phyloP scores from a whole-genome alignment of 148 eudicot species.

The Chenopodium suecicum region DNA sequence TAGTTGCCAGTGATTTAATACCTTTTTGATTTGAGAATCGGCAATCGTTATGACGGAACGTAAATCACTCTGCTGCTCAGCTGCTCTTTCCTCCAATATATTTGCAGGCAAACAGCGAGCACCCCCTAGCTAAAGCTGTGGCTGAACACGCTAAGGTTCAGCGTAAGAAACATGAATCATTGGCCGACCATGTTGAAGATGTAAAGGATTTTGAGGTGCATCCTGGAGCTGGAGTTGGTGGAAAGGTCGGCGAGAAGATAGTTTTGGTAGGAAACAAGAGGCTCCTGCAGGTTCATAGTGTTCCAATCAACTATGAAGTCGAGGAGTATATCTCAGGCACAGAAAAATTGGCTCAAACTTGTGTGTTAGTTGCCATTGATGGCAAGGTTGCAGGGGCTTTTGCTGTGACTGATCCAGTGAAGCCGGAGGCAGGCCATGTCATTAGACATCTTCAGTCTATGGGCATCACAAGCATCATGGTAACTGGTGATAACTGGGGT shows the following conservation, averaged over 20 bases:
- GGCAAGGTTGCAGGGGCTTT: constrained; percentile 79
- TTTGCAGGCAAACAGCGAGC: constrained; percentile 87
- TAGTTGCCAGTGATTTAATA: neutral
- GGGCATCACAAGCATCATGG: constrained; percentile 84
- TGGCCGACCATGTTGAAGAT: constrained; percentile 47
- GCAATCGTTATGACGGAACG: neutral
- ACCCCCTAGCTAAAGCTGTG: constrained; percentile 89
- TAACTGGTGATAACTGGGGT: constrained; percentile 97
- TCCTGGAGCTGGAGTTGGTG: constrained; percentile 93
- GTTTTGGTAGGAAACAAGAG: constrained; percentile 87
- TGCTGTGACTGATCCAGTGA: constrained; percentile 93
- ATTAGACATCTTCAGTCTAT: constrained; percentile 65
- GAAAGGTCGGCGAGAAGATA: constrained; percentile 61
- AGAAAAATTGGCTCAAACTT: constrained; percentile 77
- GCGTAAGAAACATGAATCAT: constrained; percentile 40
- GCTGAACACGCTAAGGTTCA: constrained; percentile 76
- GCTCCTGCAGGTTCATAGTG: constrained; percentile 56
- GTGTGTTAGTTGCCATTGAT: constrained; percentile 81
- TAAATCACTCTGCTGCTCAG: neutral
- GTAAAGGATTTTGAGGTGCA: constrained; percentile 86
- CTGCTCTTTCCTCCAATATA: constrained; percentile 1
- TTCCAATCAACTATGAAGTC: constrained; percentile 57
- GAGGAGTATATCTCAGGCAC: constrained; percentile 55
- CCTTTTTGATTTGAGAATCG: neutral
- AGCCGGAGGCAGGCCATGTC: constrained; percentile 83